Percentiles rank a stretch among this genome's conserved stretches.
phyloP scores from a whole-genome alignment of 1,284 basidiomycete species.

The Heterobasidion annosum region DNA sequence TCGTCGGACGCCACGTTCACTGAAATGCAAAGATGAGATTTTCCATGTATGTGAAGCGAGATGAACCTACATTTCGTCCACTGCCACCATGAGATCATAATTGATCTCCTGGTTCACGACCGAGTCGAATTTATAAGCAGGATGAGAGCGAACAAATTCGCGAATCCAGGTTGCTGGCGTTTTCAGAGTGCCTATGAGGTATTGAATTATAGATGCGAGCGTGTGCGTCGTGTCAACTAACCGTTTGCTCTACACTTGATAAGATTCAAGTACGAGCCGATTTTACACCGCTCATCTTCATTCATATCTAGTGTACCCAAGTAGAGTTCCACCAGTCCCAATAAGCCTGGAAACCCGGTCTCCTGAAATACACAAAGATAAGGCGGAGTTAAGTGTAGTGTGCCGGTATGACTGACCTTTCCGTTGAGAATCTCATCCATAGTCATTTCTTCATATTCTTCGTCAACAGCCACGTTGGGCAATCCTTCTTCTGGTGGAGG shows the following conservation, averaged over 20 bases:
- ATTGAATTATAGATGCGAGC: neutral
- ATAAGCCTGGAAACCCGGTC: constrained; percentile 72
- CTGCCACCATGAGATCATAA: constrained; percentile 84
- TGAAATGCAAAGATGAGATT: constrained; percentile 17
- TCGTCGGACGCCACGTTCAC: constrained; percentile 60
- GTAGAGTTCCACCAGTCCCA: constrained; percentile 82
- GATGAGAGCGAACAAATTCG: constrained; percentile 84
- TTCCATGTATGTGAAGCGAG: neutral
- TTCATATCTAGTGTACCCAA: constrained; percentile 84
- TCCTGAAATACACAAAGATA: constrained; percentile 27
- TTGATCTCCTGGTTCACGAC: constrained; percentile 88
- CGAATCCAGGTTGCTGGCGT: constrained; percentile 94
- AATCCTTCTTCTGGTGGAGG: constrained; percentile 41
- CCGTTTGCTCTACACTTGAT: constrained; percentile 77
- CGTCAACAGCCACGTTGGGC: constrained; percentile 43
- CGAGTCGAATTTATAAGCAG: constrained; percentile 86
- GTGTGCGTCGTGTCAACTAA: constrained; percentile 21
- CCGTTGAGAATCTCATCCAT: constrained; percentile 94
- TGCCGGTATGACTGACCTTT: constrained; percentile 37
- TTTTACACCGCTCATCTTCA: constrained; percentile 49
- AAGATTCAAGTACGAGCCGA: constrained; percentile 75
- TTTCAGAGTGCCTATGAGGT: constrained; percentile 57
- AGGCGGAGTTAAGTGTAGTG: neutral
- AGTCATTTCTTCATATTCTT: constrained; percentile 90
- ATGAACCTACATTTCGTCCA: constrained; percentile 82